Evolutionary conservation across 2,329 filamentous ascomycete species (phyloP), one percentile per base, ranked within the genome.

Genomic region (Huntiella decipiens): DNA sequence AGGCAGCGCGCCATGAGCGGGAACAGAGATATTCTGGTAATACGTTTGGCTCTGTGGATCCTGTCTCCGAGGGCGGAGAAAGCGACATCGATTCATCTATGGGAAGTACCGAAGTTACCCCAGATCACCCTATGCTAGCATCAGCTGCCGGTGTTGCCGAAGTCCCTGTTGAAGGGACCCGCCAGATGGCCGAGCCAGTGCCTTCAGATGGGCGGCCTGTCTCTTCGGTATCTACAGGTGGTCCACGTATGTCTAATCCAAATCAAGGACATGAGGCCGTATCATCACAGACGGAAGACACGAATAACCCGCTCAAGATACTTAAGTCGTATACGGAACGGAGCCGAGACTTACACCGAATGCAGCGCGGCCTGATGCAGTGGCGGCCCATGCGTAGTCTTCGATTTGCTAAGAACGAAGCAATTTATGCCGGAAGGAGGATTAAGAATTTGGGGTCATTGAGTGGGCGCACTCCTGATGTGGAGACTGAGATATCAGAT

Each of bases 361-460:
- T 87, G 63, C 86, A 95, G 54, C 71, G 87, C 8, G 88, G 88
- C 0, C 56, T 94, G 57, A 93, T 95, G 84, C 88, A 96, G 60
- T 96, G 87, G 86, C 82, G 78, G 56, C 87, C 88, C 0, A 82
- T 87, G 58, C 71, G 88, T 36, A 94, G 94, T 57, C 67, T 76
- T 16, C 76, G 78, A 53, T 96, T 95, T 59, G 87, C 79, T 38
- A 93, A 91, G 63, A 71, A 95, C 55, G 83, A 96, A 65, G 76
- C 82, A 1, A 79, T 81, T 55, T 87, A 79, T 62, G 84, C 82
- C 0, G 61, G 86, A 4, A 69, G 77, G 38, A 83, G 82, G 59
- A 63, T 92, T 46, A 82, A 79, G 60, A 80, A 82, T 56, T 78
- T 83, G 57, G 70, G 91, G 7, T 79, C 77, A 32, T 61, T 96